Evolutionary conservation across 148 eudicot genomes (phyloP).

Genomic region (Chenopodium quinoa): DNA sequence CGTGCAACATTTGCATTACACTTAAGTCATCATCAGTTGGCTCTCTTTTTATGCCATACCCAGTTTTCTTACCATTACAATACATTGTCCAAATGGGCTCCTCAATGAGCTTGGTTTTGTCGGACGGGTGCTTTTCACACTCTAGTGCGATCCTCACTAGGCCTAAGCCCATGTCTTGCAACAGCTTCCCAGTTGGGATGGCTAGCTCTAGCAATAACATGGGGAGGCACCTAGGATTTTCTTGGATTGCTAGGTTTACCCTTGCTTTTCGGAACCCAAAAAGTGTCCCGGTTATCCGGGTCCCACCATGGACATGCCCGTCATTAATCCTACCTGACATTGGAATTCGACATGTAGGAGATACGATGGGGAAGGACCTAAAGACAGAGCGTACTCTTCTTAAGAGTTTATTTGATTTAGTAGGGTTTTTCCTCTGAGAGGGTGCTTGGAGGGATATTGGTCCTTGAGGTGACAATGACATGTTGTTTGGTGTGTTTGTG

Average conservation of each 20-base stretch:
- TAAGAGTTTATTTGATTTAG: slow-evolving; percentile 55
- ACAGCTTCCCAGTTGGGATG: slow-evolving; percentile 67
- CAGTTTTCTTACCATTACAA: slow-evolving; percentile 67
- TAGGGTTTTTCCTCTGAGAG: slow-evolving; percentile 36
- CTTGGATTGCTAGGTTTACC: slow-evolving; percentile 72
- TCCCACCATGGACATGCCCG: slow-evolving; percentile 60
- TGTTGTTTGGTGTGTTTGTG: slow-evolving; percentile 14
- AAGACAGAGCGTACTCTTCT: slow-evolving; percentile 59
- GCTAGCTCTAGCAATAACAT: slow-evolving; percentile 72
- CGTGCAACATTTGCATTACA: slow-evolving; percentile 68
- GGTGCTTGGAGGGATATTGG: slow-evolving; percentile 44
- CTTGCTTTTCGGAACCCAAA: slow-evolving; percentile 66
- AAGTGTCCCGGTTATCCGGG: slow-evolving; percentile 69
- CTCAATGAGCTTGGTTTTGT: slow-evolving; percentile 59
- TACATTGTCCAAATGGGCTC: slow-evolving; percentile 93
- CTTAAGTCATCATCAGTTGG: slow-evolving; percentile 70
- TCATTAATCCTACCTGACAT: slow-evolving; percentile 35
- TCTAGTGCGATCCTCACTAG: slow-evolving; percentile 79
- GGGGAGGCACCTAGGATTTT: slow-evolving; percentile 72
- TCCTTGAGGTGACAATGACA: slow-evolving; percentile 34
- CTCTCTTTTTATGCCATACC: slow-evolving; percentile 77
- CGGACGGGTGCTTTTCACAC: slow-evolving; percentile 54
- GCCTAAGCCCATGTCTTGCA: slow-evolving; percentile 83
- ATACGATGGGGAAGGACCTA: slow-evolving; percentile 67
- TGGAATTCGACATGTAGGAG: slow-evolving; percentile 67